Conservation (phyloP, 73 alveolate species). For the Paraurostyla sp. region DNA sequence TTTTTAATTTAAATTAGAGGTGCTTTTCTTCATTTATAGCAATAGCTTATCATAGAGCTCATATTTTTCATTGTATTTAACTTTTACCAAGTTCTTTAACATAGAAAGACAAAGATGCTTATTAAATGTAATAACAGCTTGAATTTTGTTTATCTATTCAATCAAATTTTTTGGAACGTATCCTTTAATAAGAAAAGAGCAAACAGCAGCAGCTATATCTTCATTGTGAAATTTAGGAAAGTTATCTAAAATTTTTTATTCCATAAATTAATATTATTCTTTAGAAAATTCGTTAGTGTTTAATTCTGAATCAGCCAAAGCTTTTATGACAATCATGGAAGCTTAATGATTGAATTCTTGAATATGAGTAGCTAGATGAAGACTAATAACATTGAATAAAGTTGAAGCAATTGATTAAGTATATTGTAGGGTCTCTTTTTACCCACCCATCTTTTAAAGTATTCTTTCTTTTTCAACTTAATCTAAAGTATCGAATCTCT, state of each 20-base stretch:
- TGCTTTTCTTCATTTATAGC: background rate
- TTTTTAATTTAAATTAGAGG: background rate
- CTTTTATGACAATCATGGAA: too few relatives aligned
- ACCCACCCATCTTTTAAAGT: background rate
- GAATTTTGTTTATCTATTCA: background rate
- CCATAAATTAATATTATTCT: too few relatives aligned
- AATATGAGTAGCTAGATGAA: too few relatives aligned
- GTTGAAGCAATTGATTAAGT: too few relatives aligned
- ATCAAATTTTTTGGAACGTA: background rate
- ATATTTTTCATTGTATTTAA: background rate
- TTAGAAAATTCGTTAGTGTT: too few relatives aligned
- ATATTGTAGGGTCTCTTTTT: background rate
- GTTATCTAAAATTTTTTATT: background rate
- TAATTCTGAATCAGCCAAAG: too few relatives aligned
- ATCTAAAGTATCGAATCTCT: background rate
- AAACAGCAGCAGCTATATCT: background rate
- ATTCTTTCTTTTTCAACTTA: background rate
- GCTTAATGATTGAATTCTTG: too few relatives aligned
- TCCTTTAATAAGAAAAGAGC: background rate
- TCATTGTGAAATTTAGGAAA: background rate
- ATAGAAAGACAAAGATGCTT: background rate
- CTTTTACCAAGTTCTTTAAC: background rate
- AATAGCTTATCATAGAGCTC: constrained; percentile 16
- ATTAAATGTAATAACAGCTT: background rate
- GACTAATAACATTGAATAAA: too few relatives aligned